phyloP scores from a whole-genome alignment of 768 basidiomycete genomes.

The Gymnopilus dilepis region DNA sequence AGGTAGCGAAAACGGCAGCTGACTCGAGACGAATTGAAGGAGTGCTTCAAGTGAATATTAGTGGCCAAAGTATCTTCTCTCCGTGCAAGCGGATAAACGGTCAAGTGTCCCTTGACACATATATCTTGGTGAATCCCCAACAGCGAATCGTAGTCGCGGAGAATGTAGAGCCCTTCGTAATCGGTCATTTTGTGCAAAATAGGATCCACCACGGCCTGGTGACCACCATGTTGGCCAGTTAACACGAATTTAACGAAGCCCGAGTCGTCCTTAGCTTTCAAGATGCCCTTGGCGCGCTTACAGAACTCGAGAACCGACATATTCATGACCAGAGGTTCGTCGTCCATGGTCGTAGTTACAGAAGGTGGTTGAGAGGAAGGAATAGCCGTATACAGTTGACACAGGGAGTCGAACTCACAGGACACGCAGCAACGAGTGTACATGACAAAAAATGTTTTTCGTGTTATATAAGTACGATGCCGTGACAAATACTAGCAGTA shows the following conservation, averaged over 20 bases:
- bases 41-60: slow-evolving; percentile 24
- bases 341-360: no score
- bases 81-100: slow-evolving; percentile 20
- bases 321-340: background rate
- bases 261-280: background rate
- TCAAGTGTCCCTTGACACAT: background rate
- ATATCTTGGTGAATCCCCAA: slow-evolving; percentile 25
- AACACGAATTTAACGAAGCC: slow-evolving; percentile 24
- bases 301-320: background rate
- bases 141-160: slow-evolving; percentile 29
- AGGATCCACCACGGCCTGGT: slow-evolving; percentile 24
- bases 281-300: background rate
- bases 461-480: no score
- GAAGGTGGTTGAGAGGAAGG: no score
- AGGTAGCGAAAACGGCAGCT: background rate
- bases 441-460: no score
- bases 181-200: slow-evolving; percentile 12
- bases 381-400: no score
- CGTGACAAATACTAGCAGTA: no score
- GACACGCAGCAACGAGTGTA: no score
- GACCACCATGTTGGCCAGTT: slow-evolving; percentile 13
- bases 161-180: background rate
- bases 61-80: slow-evolving; percentile 20
- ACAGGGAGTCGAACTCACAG: no score
- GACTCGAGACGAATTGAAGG: background rate